phyloP scores from a whole-genome alignment of 73 alveolate genomes.

The Tetrahymena elliotti region DNA sequence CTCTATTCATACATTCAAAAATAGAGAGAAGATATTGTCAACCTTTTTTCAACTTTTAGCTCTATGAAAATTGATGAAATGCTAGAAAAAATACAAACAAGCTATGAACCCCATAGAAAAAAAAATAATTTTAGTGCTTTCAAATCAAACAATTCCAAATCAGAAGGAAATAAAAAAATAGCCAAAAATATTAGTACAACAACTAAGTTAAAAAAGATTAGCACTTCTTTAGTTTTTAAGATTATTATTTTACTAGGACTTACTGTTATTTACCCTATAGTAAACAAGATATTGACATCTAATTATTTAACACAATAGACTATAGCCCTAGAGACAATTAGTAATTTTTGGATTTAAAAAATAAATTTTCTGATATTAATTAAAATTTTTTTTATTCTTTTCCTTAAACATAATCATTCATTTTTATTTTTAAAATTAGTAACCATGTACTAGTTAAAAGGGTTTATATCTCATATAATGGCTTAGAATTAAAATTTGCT shows the following conservation, averaged over 20 bases:
- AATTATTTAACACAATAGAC: neutral
- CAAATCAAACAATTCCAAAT: neutral
- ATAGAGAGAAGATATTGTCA: neutral
- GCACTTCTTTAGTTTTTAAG: neutral
- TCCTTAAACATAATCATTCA: too few species aligned
- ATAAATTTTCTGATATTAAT: too few species aligned
- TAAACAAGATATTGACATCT: neutral
- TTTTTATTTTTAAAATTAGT: too few species aligned
- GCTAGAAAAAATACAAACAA: neutral
- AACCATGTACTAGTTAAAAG: neutral
- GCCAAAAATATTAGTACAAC: neutral
- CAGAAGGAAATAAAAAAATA: neutral
- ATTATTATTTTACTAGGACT: neutral
- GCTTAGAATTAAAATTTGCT: neutral
- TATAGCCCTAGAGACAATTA: neutral
- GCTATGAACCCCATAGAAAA: neutral
- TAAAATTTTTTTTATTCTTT: neutral
- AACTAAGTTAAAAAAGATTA: neutral
- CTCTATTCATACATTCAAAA: neutral
- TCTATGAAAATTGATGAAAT: neutral
- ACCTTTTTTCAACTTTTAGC: neutral
- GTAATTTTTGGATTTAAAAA: neutral
- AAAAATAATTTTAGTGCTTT: neutral
- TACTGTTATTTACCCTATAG: neutral
- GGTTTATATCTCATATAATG: neutral